phyloP scores from a whole-genome alignment of 1,139 yeast species.

The Citeromyces siamensis region DNA sequence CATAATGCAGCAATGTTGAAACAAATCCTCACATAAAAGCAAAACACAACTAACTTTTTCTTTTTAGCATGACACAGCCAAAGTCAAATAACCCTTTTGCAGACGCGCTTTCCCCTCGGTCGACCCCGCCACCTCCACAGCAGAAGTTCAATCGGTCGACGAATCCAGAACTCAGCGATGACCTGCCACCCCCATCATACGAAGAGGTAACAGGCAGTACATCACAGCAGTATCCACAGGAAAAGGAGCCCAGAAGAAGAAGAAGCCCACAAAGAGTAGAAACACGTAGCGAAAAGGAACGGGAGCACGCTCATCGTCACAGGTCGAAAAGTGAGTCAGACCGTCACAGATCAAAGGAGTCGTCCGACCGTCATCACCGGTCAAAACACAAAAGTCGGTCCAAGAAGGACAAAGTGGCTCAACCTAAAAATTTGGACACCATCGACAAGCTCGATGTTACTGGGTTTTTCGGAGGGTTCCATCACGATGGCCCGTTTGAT shows the following conservation, averaged over 20 bases:
- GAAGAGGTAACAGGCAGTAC: constrained; percentile 56
- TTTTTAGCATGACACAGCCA: constrained; percentile 2
- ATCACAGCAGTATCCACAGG: constrained; percentile 36
- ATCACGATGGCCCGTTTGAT: constrained; percentile 98
- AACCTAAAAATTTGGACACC: constrained; percentile 62
- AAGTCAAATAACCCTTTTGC: constrained; percentile 45
- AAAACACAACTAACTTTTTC: too few species aligned
- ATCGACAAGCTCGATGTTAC: constrained; percentile 94
- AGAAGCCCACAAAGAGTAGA: constrained; percentile 5
- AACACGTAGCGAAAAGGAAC: constrained; percentile 4
- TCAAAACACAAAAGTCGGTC: constrained; percentile 12
- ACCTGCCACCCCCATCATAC: constrained; percentile 52
- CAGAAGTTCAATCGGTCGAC: constrained; percentile 11
- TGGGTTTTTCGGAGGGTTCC: constrained; percentile 93
- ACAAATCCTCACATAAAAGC: too few species aligned
- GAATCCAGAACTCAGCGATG: constrained; percentile 19
- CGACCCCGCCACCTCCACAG: constrained; percentile 21
- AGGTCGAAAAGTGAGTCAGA: constrained; percentile 6
- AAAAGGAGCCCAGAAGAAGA: constrained; percentile 11
- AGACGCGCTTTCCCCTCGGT: constrained; percentile 25
- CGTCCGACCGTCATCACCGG: constrained; percentile 7
- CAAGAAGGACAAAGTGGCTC: constrained; percentile 17
- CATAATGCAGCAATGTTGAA: too few species aligned
- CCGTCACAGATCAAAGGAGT: constrained; percentile 7
- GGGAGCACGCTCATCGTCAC: constrained; percentile 3